These are phyloP conservation scores for Trichophyton mentagrophytes DNA, from an alignment of 2,329 filamentous ascomycete genomes.

Conservation along the genomic window DNA sequence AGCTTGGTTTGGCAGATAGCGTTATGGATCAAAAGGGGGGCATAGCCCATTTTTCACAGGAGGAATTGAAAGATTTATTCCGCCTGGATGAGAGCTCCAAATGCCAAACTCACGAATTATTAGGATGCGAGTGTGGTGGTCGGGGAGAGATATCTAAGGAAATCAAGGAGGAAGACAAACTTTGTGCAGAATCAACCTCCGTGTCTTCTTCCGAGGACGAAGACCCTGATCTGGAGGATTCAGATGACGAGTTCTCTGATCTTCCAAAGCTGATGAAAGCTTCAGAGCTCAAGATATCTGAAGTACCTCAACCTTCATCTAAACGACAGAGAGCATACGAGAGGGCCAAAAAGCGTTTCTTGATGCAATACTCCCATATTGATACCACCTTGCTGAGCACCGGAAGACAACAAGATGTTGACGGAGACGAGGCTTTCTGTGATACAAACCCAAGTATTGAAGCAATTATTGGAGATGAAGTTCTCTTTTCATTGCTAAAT, in stretches of 20 bases:
- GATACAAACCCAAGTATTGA: slow-evolving; percentile 11
- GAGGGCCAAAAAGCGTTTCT: slow-evolving; percentile 28
- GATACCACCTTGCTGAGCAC: slow-evolving; percentile 23
- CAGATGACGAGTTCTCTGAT: slow-evolving; percentile 14
- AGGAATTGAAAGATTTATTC: slow-evolving; percentile 56
- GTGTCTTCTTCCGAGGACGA: slow-evolving; percentile 10
- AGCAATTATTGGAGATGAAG: slow-evolving; percentile 14
- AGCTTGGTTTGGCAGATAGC: slow-evolving; percentile 56
- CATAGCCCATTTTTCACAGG: slow-evolving; percentile 48
- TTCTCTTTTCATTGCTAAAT: slow-evolving; percentile 23
- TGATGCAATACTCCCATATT: slow-evolving; percentile 34
- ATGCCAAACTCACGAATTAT: slow-evolving; percentile 56
- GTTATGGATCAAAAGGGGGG: slow-evolving; percentile 55
- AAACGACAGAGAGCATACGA: slow-evolving; percentile 4
- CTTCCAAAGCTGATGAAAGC: slow-evolving; percentile 27
- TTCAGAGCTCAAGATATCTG: slow-evolving; percentile 22
- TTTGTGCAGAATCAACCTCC: slow-evolving; percentile 8
- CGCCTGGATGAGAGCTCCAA: slow-evolving; percentile 46
- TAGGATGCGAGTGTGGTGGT: slow-evolving; percentile 51
- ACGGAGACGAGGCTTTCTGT: too few relatives aligned
- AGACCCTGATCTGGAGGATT: slow-evolving; percentile 14
- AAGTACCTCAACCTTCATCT: slow-evolving; percentile 13
- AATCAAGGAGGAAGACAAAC: neutral
- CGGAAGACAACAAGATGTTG: slow-evolving; percentile 6
- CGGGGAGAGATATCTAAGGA: slow-evolving; percentile 26